Evolutionary conservation across 2,329 filamentous ascomycete species (phyloP).

Genomic region (Colletotrichum theobromicola): DNA sequence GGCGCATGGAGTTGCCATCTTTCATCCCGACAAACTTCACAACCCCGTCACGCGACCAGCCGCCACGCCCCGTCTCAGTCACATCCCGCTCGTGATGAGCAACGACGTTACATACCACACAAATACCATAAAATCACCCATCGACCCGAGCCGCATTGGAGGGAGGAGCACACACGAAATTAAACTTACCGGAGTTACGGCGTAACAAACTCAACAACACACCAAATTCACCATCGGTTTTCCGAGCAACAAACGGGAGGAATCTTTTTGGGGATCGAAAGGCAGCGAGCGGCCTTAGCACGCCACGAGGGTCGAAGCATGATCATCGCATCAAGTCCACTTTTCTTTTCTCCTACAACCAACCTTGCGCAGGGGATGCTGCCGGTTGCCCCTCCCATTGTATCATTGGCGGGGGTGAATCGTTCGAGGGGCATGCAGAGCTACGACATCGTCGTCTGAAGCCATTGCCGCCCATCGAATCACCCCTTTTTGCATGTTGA

Average conservation of each 20-base stretch:
- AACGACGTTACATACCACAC: neutral
- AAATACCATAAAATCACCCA: neutral
- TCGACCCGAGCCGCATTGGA: neutral
- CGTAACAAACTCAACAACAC: neutral
- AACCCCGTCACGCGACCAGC: neutral
- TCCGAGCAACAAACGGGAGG: neutral
- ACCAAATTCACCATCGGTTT: neutral
- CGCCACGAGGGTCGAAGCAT: conserved; percentile 5
- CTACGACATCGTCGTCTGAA: neutral
- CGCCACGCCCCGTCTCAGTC: neutral
- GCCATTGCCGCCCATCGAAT: neutral
- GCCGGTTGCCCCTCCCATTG: neutral
- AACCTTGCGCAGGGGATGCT: neutral
- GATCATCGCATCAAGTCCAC: conserved; percentile 2
- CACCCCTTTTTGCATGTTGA: neutral
- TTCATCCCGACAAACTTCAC: neutral
- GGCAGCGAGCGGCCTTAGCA: neutral
- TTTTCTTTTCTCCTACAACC: neutral
- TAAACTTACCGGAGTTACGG: neutral
- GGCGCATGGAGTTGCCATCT: neutral
- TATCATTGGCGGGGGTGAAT: conserved; percentile 3
- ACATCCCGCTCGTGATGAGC: neutral
- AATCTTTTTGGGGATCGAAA: neutral
- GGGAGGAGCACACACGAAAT: neutral
- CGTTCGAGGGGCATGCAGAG: neutral